phyloP scores from a whole-genome alignment of 352 stramenopile species.

The Phytophthora tubulina region DNA sequence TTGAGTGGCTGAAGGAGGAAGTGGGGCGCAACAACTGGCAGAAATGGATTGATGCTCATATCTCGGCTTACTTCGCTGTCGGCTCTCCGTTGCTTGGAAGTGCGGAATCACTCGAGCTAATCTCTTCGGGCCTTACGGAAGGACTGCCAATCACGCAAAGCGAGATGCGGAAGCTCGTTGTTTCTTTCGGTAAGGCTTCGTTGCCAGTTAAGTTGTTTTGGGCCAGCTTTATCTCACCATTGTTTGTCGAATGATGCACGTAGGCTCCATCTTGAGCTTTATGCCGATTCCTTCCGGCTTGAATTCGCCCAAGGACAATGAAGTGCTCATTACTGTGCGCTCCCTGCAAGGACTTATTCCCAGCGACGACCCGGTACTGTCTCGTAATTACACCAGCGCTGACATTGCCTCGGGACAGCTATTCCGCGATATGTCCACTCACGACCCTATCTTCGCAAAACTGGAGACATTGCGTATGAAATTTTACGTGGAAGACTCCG shows the following conservation, averaged over 20 bases:
- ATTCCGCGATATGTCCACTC: constrained; percentile 72
- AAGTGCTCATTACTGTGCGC: constrained; percentile 63
- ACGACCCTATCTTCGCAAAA: constrained; percentile 74
- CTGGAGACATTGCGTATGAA: constrained; percentile 63
- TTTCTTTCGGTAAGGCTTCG: constrained; percentile 64
- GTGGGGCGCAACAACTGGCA: constrained; percentile 78
- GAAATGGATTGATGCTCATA: constrained; percentile 78
- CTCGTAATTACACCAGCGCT: constrained; percentile 67
- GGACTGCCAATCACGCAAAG: constrained; percentile 71
- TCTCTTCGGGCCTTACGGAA: constrained; percentile 71
- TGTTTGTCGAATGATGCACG: neutral
- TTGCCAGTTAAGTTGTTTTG: neutral
- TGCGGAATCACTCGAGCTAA: constrained; percentile 71
- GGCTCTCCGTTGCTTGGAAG: constrained; percentile 78
- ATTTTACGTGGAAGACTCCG: constrained; percentile 76
- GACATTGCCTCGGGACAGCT: constrained; percentile 76
- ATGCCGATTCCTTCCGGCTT: constrained; percentile 69
- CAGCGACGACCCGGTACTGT: constrained; percentile 28
- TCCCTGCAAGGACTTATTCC: constrained; percentile 43
- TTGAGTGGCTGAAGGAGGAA: constrained; percentile 84
- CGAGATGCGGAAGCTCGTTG: constrained; percentile 76
- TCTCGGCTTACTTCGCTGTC: constrained; percentile 83
- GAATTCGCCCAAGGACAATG: constrained; percentile 59
- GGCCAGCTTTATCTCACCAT: neutral
- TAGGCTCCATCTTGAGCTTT: constrained; percentile 79